Conservation (phyloP, 2,329 filamentous ascomycete genomes). For the Arachnopeziza araneosa region DNA sequence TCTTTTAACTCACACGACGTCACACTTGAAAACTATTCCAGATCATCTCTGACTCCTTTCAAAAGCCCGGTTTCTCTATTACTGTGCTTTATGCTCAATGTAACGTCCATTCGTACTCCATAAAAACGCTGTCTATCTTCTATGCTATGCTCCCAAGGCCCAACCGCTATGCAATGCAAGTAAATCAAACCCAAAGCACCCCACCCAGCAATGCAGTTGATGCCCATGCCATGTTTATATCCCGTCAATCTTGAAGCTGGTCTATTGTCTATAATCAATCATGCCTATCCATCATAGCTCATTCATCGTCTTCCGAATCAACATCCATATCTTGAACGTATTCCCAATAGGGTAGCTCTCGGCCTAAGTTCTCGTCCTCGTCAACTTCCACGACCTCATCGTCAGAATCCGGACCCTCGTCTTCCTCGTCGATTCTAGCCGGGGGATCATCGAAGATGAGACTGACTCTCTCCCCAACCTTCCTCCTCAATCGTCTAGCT, state of each 20-base stretch:
- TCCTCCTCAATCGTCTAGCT: constrained; percentile 29
- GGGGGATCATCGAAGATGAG: constrained; percentile 32
- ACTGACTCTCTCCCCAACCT: constrained; percentile 27
- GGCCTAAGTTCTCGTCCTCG: constrained; percentile 11
- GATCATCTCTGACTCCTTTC: too few relatives aligned
- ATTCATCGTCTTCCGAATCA: background rate
- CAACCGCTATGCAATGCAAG: too few relatives aligned
- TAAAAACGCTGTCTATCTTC: too few relatives aligned
- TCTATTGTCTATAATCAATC: background rate
- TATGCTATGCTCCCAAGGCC: too few relatives aligned
- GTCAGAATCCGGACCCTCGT: constrained; percentile 28
- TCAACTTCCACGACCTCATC: constrained; percentile 27
- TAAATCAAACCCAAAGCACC: background rate
- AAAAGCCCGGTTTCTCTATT: too few relatives aligned
- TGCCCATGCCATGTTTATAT: background rate
- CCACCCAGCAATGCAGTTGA: background rate
- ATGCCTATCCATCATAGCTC: background rate
- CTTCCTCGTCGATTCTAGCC: constrained; percentile 29
- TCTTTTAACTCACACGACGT: too few relatives aligned
- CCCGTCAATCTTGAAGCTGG: background rate
- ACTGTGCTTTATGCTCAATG: too few relatives aligned
- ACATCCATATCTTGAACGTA: constrained; percentile 24
- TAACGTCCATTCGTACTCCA: too few relatives aligned
- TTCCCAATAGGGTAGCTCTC: constrained; percentile 26
- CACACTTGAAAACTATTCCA: too few relatives aligned